Evolutionary conservation across 495 filamentous ascomycete genomes (phyloP).

Genomic region (Penicillium coprophilum): DNA sequence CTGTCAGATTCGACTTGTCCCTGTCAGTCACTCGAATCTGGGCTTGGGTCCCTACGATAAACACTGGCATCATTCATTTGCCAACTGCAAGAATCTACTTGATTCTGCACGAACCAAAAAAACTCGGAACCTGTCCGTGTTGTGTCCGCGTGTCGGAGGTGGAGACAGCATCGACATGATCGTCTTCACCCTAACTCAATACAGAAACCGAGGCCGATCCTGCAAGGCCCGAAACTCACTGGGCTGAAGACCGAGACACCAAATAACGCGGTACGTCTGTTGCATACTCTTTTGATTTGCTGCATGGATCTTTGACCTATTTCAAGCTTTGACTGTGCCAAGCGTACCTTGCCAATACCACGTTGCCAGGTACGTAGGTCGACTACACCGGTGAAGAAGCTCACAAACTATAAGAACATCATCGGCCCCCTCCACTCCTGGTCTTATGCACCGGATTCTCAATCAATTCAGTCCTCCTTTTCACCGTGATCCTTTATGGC

Average conservation of each 20-base stretch:
- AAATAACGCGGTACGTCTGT: background rate
- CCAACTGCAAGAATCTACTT: too few species aligned
- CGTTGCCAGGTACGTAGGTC: background rate
- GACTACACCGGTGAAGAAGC: background rate
- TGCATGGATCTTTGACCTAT: too few species aligned
- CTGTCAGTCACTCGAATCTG: too few species aligned
- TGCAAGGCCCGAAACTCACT: too few species aligned
- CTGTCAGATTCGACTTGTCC: too few species aligned
- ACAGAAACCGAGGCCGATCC: background rate
- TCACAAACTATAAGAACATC: background rate
- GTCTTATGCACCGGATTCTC: background rate
- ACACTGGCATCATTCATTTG: too few species aligned
- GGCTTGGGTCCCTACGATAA: too few species aligned
- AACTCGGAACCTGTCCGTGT: too few species aligned
- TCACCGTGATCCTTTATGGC: constrained; percentile 10
- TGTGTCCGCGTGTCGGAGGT: background rate
- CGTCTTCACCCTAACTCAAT: background rate
- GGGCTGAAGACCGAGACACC: background rate
- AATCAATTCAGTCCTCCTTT: background rate
- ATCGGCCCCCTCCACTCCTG: background rate
- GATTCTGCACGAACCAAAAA: too few species aligned
- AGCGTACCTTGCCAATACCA: too few species aligned
- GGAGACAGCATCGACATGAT: background rate
- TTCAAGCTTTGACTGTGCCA: too few species aligned
- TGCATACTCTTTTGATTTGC: too few species aligned